Percentiles rank a stretch among this genome's conserved stretches.
Conservation (phyloP, 768 basidiomycete genomes). For the Trichaptum fuscoviolaceum region DNA sequence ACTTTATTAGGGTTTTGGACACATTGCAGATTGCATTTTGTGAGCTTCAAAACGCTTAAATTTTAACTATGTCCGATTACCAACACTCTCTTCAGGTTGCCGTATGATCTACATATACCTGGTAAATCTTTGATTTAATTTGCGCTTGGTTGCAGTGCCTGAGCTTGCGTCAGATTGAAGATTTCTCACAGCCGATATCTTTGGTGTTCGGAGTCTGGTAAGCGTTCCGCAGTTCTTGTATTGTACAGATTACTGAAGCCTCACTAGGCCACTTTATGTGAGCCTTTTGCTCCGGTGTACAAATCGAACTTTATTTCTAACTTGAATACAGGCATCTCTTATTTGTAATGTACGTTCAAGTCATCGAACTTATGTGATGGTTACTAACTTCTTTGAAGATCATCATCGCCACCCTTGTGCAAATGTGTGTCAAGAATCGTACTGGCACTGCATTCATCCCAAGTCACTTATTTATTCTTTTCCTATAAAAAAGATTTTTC, state of each 20-base stretch:
- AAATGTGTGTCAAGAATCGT: neutral
- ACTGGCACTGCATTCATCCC: neutral
- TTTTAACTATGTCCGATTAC: too few species aligned
- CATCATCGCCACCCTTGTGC: neutral
- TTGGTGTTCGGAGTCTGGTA: neutral
- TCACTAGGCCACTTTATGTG: neutral
- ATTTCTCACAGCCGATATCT: neutral
- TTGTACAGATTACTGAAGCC: neutral
- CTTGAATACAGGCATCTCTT: neutral
- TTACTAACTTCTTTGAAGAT: neutral
- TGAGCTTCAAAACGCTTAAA: neutral
- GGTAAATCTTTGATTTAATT: neutral
- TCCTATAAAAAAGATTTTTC: neutral
- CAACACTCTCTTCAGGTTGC: neutral
- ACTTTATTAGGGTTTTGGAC: neutral
- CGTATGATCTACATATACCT: neutral
- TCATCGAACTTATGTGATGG: neutral
- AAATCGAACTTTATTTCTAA: neutral
- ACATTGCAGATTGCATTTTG: neutral
- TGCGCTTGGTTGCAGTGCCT: neutral
- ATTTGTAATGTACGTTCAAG: neutral
- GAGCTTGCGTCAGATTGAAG: neutral
- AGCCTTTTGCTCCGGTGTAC: neutral
- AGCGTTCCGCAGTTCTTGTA: neutral
- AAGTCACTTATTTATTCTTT: neutral